Conservation (phyloP, 2,329 filamentous ascomycete genomes). For the Metarhizium brunneum region DNA sequence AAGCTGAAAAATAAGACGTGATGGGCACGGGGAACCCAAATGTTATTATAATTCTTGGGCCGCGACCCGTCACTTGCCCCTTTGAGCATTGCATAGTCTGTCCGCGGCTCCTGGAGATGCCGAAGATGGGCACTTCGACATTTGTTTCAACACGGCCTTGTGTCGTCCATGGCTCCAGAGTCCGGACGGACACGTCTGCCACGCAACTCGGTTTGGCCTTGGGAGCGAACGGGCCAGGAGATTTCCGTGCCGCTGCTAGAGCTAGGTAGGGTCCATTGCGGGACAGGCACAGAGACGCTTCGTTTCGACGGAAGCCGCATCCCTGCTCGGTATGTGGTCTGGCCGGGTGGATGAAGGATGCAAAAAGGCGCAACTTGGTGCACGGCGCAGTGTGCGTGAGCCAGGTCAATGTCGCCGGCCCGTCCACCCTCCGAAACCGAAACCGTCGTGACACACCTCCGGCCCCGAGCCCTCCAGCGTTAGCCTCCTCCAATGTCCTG, state of each 20-base stretch:
- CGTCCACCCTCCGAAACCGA: slow-evolving; percentile 7
- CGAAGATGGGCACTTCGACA: not conserved
- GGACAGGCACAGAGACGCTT: too few relatives aligned
- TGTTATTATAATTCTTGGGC: too few relatives aligned
- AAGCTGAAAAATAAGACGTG: not conserved
- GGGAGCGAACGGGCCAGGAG: not conserved
- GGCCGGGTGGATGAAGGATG: too few relatives aligned
- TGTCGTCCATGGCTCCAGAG: not conserved
- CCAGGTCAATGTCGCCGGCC: not conserved
- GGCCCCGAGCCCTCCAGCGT: not conserved
- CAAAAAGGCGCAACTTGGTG: too few relatives aligned
- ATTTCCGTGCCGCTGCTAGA: not conserved
- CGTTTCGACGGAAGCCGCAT: too few relatives aligned
- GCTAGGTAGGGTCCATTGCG: not conserved
- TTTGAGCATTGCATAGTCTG: not conserved
- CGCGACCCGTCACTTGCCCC: too few relatives aligned
- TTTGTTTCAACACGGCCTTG: not conserved
- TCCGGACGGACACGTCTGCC: not conserved
- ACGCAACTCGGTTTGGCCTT: not conserved
- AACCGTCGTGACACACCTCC: slow-evolving; percentile 11
- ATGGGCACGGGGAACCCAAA: not conserved
- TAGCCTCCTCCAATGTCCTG: too few relatives aligned
- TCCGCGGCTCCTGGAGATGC: not conserved
- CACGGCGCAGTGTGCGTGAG: too few relatives aligned
- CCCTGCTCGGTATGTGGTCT: too few relatives aligned